Evolutionary conservation across 768 basidiomycete species (phyloP).

Genomic region (Neoboletus brunneissimus): DNA sequence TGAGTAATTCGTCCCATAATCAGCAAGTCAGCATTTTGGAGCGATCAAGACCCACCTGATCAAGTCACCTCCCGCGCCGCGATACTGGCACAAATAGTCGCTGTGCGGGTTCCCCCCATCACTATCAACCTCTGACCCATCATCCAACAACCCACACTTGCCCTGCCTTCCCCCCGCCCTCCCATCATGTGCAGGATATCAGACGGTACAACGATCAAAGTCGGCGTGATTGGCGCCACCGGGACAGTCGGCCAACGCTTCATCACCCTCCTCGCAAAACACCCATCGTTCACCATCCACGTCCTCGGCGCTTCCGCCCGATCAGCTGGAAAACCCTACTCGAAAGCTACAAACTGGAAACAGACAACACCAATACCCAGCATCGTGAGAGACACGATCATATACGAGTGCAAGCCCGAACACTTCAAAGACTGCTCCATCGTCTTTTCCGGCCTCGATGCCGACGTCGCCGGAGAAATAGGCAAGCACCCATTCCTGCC

Average conservation of each 20-base stretch:
- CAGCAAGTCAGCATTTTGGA: constrained; percentile 1
- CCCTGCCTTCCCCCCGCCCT: no score
- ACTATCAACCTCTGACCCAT: neutral
- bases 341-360: constrained; percentile 81
- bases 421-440: constrained; percentile 79
- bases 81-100: neutral
- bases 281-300: constrained; percentile 89
- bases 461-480: constrained; percentile 92
- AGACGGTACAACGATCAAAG: constrained; percentile 36
- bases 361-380: constrained; percentile 74
- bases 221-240: constrained; percentile 84
- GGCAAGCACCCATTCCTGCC: constrained; percentile 65
- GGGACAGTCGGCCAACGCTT: constrained; percentile 97
- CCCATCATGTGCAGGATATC: constrained; percentile 21
- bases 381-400: constrained; percentile 50
- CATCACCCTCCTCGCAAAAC: constrained; percentile 78
- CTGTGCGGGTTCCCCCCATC: neutral
- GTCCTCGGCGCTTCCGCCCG: constrained; percentile 85
- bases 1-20: neutral
- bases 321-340: constrained; percentile 83
- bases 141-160: neutral
- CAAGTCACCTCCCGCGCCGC: no score
- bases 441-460: constrained; percentile 95
- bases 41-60: neutral
- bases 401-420: constrained; percentile 74